Base-by-base conservation (phyloP, 768 basidiomycete species). In the Leccinum boreale region DNA sequence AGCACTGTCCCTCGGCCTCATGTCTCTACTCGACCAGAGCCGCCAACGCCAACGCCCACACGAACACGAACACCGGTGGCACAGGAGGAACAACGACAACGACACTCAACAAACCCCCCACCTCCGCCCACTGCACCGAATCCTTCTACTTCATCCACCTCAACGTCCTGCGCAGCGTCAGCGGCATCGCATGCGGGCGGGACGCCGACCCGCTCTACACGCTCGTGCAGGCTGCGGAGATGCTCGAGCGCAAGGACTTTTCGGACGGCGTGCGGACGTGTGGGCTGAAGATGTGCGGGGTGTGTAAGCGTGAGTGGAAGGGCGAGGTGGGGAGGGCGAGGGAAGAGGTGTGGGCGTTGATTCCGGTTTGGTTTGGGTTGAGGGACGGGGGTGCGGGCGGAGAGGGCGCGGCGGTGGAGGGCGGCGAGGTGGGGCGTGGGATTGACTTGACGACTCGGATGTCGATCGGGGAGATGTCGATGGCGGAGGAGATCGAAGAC, bases 121-220 rank as follows among this genome's bases (percentile, higher is more conserved):
- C 67, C 56, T 73, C 31, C 46, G 74, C 31, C 63, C 70, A 52
- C 28, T 91, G 89, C 70, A 73, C 75, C 57, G 86, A 89, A 52
- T 86, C 87, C 14, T 88, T 87, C 72, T 87, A 89, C 72, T 88
- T 85, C 68, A 83, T 91, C 74, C 82, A 82, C 76, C 80, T 90
- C 57, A 89, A 90, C 69, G 74, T 86, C 29, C 72, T 90, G 44
- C 83, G 89, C 56, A 80, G 84, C 21, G 80, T 90, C 46, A 84
- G 86, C 0, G 89, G 89, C 0, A 85, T 90, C 57, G 81, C 87
- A 1, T 78, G 77, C 55, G 89, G 89, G 49, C 78, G 89, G 24
- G 88, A 90, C 64, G 88, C 85, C 3, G 89, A 91, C 65, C 85
- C 87, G 52, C 70, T 91, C 23, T 88, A 79, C 65, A 87, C 87